These are phyloP conservation scores for Geranomyces variabilis DNA, from an alignment of 192 early-diverging fungal species.

Conservation along the genomic window DNA sequence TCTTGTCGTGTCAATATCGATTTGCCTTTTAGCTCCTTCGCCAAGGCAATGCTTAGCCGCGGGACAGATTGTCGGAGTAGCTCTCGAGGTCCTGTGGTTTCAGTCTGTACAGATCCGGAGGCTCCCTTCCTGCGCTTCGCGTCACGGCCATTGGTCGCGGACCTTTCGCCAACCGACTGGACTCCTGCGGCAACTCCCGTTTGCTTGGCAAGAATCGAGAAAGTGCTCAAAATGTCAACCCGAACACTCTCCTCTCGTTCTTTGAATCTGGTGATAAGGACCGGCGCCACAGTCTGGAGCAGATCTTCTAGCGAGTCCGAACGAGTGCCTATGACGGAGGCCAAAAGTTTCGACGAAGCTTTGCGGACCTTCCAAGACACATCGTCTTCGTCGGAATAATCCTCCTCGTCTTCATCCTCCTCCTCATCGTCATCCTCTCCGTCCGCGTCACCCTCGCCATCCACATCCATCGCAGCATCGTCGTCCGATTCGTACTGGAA, in stretches of 20 bases:
- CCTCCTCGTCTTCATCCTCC: conserved; percentile 53
- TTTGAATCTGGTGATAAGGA: conserved; percentile 75
- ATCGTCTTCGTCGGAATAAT: conserved; percentile 89
- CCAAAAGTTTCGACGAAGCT: conserved; percentile 73
- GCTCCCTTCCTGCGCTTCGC: conserved; percentile 52
- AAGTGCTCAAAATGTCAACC: conserved; percentile 74
- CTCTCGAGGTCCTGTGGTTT: conserved; percentile 27
- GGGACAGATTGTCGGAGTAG: conserved; percentile 66
- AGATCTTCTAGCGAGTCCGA: conserved; percentile 67
- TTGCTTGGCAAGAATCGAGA: conserved; percentile 64
- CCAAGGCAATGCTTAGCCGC: conserved; percentile 65
- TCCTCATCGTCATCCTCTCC: conserved; percentile 65
- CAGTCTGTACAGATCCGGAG: not conserved
- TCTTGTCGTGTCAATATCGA: conserved; percentile 74
- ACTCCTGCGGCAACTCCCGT: conserved; percentile 39
- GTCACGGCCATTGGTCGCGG: not conserved
- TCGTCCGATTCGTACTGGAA: conserved; percentile 76
- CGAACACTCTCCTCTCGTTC: conserved; percentile 87
- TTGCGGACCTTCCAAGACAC: conserved; percentile 91
- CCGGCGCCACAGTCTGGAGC: conserved; percentile 70
- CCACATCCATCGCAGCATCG: conserved; percentile 53
- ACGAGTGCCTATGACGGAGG: conserved; percentile 69
- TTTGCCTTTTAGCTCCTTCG: conserved; percentile 72
- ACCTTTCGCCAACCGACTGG: not conserved
- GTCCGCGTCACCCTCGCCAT: conserved; percentile 62